Conservation (phyloP, 169 alveolate genomes). For the Amoebophrya sp. region DNA sequence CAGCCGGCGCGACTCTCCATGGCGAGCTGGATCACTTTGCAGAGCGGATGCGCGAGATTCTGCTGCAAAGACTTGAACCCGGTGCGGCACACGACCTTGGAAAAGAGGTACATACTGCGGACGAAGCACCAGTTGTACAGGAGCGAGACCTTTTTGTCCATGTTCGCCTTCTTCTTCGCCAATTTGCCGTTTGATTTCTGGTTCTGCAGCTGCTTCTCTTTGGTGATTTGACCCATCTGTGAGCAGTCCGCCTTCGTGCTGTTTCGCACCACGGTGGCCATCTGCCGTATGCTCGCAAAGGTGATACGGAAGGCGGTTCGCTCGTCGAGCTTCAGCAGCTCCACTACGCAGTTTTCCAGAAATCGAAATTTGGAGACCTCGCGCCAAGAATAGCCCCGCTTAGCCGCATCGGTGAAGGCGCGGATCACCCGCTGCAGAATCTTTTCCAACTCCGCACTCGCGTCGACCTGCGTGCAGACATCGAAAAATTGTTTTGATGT, state of each 20-base stretch:
- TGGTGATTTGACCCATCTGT: not conserved
- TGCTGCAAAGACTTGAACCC: not conserved
- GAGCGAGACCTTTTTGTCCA: not conserved
- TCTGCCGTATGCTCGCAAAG: not conserved
- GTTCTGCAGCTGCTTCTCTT: not conserved
- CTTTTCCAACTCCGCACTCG: not conserved
- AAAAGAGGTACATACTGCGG: not conserved
- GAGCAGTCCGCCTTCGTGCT: not conserved
- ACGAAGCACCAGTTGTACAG: not conserved
- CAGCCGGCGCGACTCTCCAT: not conserved
- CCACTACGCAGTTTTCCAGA: not conserved
- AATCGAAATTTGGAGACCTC: not conserved
- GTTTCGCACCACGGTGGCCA: not conserved
- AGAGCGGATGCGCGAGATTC: not conserved
- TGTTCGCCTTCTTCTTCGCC: conserved; percentile 16
- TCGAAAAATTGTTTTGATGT: too few relatives aligned
- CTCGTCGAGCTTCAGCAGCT: not conserved
- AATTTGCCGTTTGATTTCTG: not conserved
- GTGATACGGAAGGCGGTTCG: not conserved
- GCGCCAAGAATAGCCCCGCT: not conserved
- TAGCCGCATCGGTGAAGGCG: not conserved
- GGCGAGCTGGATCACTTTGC: not conserved
- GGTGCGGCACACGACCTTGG: not conserved
- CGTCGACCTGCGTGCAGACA: too few relatives aligned
- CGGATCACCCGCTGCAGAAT: not conserved